Evolutionary conservation across 2,329 filamentous ascomycete species (phyloP).

Genomic region (Aspergillus candidus): DNA sequence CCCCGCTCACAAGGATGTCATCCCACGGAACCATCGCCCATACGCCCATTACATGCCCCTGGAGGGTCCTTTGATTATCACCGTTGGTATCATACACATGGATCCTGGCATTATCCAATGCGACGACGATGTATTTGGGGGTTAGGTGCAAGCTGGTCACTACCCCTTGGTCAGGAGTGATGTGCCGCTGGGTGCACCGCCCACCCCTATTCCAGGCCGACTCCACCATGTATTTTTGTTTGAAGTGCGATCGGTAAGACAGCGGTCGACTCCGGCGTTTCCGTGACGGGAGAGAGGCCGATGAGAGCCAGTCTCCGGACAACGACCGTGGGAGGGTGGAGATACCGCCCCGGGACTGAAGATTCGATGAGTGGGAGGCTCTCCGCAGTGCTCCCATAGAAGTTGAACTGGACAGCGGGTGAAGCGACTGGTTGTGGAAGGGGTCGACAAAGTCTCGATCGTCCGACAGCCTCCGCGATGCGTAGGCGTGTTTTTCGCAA

Average conservation of each 20-base stretch:
- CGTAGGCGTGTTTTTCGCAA: constrained; percentile 93
- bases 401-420: constrained; percentile 16
- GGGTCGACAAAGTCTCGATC: constrained; percentile 32
- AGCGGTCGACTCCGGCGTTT: constrained; percentile 58
- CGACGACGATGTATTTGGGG: constrained; percentile 93
- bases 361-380: constrained; percentile 20
- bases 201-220: constrained; percentile 94
- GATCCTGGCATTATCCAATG: constrained; percentile 95
- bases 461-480: constrained; percentile 60
- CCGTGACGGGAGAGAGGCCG: constrained; percentile 26
- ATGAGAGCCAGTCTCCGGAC: constrained; percentile 29
- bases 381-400: constrained; percentile 19
- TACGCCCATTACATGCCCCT: constrained; percentile 97
- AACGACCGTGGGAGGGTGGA: constrained; percentile 41
- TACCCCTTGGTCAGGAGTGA: constrained; percentile 92
- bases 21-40: constrained; percentile 99
- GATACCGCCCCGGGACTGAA: constrained; percentile 41
- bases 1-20: constrained; percentile 88
- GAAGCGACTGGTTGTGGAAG: constrained; percentile 24
- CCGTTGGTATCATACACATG: constrained; percentile 95
- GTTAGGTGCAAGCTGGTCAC: constrained; percentile 94
- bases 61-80: constrained; percentile 77
- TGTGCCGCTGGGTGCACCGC: constrained; percentile 74
- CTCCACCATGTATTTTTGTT: constrained; percentile 93
- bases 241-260: constrained; percentile 95